A percentile compares a stretch with the other conserved stretches of the same genome.
Conservation (phyloP, 2,329 filamentous ascomycete genomes). For the Fusarium annulatum region DNA sequence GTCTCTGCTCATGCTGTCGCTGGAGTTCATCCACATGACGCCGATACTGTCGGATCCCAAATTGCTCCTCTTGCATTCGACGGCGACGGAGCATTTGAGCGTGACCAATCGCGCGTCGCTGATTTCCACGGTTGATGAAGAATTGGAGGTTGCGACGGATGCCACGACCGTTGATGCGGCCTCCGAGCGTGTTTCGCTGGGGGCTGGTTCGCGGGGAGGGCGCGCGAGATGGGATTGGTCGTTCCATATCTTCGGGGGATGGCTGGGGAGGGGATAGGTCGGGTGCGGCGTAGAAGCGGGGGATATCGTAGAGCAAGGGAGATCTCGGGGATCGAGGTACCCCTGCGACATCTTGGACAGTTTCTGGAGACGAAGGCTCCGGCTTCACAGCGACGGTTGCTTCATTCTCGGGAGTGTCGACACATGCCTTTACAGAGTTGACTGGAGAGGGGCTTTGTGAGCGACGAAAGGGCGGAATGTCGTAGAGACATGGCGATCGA, state of each 20-base stretch:
- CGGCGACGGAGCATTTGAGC: not conserved
- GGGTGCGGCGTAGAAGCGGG: not conserved
- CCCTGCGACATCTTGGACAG: not conserved
- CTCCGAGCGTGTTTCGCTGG: not conserved
- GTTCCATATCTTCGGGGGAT: not conserved
- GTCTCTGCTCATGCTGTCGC: not conserved
- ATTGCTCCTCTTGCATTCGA: not conserved
- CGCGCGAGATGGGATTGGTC: not conserved
- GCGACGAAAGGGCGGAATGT: accelerated
- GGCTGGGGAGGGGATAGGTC: accelerated
- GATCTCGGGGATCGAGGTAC: not conserved
- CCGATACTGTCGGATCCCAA: not conserved
- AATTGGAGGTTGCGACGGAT: not conserved
- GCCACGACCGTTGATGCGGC: accelerated
- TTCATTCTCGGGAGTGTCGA: not conserved
- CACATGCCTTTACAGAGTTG: accelerated
- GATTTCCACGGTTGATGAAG: not conserved
- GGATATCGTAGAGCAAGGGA: not conserved
- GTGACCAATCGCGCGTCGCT: not conserved
- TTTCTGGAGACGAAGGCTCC: not conserved
- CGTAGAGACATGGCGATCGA: not conserved
- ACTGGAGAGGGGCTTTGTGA: not conserved
- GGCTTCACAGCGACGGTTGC: accelerated
- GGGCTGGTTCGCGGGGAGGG: not conserved
- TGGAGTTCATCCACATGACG: not conserved